Evolutionary conservation across 495 filamentous ascomycete genomes (phyloP).

Genomic region (Annulohypoxylon moriforme): DNA sequence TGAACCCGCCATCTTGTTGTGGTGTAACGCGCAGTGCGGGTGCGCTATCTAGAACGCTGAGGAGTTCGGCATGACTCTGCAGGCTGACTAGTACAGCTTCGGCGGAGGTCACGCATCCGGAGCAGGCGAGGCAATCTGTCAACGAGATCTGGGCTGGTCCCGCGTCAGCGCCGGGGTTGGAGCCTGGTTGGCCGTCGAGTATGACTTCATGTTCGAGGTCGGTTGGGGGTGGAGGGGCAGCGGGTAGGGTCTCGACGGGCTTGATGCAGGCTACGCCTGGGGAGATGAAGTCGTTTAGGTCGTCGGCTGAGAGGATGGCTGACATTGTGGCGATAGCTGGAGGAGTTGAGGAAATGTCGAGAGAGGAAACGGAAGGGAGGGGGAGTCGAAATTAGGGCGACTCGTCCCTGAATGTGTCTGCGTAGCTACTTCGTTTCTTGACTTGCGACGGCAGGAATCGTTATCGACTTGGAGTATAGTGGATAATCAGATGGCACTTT

Average conservation of each 20-base stretch:
- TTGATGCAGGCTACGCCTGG: constrained; percentile 99
- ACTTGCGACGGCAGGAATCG: background rate
- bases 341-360: background rate
- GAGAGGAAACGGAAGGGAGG: background rate
- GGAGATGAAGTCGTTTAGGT: constrained; percentile 98
- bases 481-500: background rate
- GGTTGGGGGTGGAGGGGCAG: constrained; percentile 37
- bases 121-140: constrained; percentile 97
- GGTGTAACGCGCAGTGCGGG: constrained; percentile 59
- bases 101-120: constrained; percentile 96
- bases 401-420: constrained; percentile 19
- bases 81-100: constrained; percentile 94
- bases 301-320: constrained; percentile 94
- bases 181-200: constrained; percentile 77
- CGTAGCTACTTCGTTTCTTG: constrained; percentile 7
- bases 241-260: constrained; percentile 88
- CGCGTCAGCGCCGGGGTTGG: constrained; percentile 54
- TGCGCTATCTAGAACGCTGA: constrained; percentile 78
- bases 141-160: constrained; percentile 87
- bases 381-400: constrained; percentile 18
- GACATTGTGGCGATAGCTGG: constrained; percentile 70
- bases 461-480: background rate
- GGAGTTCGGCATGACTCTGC: constrained; percentile 91
- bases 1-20: constrained; percentile 39
- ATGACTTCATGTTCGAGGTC: constrained; percentile 83